Conservation (phyloP, 2,329 filamentous ascomycete species). For the Phaeoacremonium minimum region DNA sequence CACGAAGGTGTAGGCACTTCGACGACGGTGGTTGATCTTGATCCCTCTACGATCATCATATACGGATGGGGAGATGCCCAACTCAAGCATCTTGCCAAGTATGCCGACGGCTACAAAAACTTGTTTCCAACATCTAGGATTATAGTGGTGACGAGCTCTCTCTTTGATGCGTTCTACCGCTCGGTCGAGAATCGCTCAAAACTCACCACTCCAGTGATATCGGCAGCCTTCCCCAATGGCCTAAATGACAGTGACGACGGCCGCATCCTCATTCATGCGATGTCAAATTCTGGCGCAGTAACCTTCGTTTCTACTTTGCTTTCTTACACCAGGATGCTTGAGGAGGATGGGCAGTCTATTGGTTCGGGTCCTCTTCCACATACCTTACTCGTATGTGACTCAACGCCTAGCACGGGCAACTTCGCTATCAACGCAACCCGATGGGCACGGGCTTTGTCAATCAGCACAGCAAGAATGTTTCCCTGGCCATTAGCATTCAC, state of each 20-base stretch:
- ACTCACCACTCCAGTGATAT: slow-evolving; percentile 39
- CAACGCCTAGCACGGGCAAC: slow-evolving; percentile 44
- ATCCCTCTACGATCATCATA: slow-evolving; percentile 44
- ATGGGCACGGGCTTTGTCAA: slow-evolving; percentile 49
- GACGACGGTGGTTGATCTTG: too few relatives aligned
- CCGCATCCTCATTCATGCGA: slow-evolving; percentile 44
- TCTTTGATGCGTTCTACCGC: slow-evolving; percentile 39
- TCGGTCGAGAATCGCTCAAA: slow-evolving; percentile 35
- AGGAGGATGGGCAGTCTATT: too few relatives aligned
- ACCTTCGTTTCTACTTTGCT: slow-evolving; percentile 45
- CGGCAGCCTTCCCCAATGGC: slow-evolving; percentile 26
- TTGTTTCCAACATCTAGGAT: slow-evolving; percentile 47
- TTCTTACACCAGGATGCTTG: slow-evolving; percentile 37
- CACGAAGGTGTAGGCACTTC: too few relatives aligned
- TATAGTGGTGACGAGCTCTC: slow-evolving; percentile 46
- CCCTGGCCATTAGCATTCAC: slow-evolving; percentile 46
- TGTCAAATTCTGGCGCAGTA: slow-evolving; percentile 56
- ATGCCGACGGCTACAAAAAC: slow-evolving; percentile 43
- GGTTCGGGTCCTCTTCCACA: slow-evolving; percentile 41
- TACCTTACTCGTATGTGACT: slow-evolving; percentile 44
- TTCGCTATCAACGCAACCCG: slow-evolving; percentile 37
- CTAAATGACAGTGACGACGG: slow-evolving; percentile 14
- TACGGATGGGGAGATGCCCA: slow-evolving; percentile 55
- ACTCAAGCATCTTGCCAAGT: slow-evolving; percentile 52
- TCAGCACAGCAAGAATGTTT: slow-evolving; percentile 40